These are phyloP conservation scores for Scedosporium minutisporum DNA, from an alignment of 2,329 filamentous ascomycete species.

Conservation along the genomic window DNA sequence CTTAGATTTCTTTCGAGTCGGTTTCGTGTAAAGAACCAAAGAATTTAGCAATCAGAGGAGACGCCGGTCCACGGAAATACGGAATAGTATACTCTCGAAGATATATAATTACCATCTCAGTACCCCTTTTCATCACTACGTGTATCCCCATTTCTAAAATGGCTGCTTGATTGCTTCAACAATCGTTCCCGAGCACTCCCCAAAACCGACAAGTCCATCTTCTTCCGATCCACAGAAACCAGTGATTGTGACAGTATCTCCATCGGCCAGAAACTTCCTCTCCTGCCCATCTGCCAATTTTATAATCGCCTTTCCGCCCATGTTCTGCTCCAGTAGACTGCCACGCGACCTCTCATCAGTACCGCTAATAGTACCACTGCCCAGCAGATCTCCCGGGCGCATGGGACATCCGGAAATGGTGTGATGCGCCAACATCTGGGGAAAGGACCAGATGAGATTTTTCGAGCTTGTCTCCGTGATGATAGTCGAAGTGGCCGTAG, in stretches of 20 bases:
- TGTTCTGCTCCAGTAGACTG: constrained; percentile 62
- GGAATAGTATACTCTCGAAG: too few species aligned
- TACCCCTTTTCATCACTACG: too few species aligned
- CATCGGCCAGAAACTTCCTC: constrained; percentile 64
- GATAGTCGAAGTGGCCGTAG: constrained; percentile 7
- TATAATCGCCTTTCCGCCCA: constrained; percentile 57
- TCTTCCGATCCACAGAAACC: constrained; percentile 55
- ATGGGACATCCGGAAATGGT: constrained; percentile 68
- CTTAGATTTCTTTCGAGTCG: too few species aligned
- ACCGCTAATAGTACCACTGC: constrained; percentile 67
- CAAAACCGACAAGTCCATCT: constrained; percentile 64
- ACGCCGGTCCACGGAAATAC: too few species aligned
- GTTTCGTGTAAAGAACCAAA: too few species aligned
- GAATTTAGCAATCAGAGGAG: too few species aligned
- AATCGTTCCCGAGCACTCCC: constrained; percentile 52
- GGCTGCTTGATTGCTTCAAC: background rate
- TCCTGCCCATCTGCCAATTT: constrained; percentile 54
- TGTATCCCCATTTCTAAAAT: background rate
- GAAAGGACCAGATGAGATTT: constrained; percentile 65
- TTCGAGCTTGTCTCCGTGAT: constrained; percentile 24
- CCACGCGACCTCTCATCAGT: constrained; percentile 54
- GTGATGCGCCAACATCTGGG: constrained; percentile 78
- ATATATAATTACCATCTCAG: too few species aligned
- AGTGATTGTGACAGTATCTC: constrained; percentile 57
- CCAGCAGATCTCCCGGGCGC: constrained; percentile 64